Conservation (phyloP, 2,329 filamentous ascomycete genomes). For the Thielaviopsis musarum region DNA sequence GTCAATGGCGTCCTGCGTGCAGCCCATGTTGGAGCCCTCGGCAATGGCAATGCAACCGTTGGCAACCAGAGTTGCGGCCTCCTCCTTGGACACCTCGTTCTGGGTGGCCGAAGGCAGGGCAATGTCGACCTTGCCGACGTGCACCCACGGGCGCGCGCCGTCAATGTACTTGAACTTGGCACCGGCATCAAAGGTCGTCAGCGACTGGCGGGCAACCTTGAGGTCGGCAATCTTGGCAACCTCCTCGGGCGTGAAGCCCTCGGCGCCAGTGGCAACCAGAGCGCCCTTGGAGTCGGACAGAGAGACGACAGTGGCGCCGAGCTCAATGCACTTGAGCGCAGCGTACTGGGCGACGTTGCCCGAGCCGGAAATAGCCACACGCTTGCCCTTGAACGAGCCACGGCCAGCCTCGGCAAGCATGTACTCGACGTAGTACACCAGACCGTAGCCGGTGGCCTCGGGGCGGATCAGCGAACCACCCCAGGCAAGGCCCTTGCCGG, state of each 20-base stretch:
- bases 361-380: constrained; percentile 87
- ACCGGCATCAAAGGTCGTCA: constrained; percentile 52
- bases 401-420: constrained; percentile 87
- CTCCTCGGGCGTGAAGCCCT: constrained; percentile 62
- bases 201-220: constrained; percentile 73
- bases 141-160: constrained; percentile 77
- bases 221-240: constrained; percentile 63
- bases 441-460: constrained; percentile 91
- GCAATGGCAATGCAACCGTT: constrained; percentile 72
- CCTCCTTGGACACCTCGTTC: constrained; percentile 89
- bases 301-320: constrained; percentile 81
- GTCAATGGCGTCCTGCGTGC: constrained; percentile 88
- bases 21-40: constrained; percentile 98
- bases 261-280: constrained; percentile 55
- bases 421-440: constrained; percentile 91
- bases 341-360: constrained; percentile 98
- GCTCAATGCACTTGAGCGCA: constrained; percentile 88
- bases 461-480: constrained; percentile 88
- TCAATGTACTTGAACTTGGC: constrained; percentile 70
- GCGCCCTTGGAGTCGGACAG: constrained; percentile 84
- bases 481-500: constrained; percentile 87
- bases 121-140: constrained; percentile 79
- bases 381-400: constrained; percentile 78
- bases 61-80: constrained; percentile 66
- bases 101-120: constrained; percentile 88